Evolutionary conservation across 139 green algal species (phyloP).

Genomic region (Deuterostichococcus epilithicus): DNA sequence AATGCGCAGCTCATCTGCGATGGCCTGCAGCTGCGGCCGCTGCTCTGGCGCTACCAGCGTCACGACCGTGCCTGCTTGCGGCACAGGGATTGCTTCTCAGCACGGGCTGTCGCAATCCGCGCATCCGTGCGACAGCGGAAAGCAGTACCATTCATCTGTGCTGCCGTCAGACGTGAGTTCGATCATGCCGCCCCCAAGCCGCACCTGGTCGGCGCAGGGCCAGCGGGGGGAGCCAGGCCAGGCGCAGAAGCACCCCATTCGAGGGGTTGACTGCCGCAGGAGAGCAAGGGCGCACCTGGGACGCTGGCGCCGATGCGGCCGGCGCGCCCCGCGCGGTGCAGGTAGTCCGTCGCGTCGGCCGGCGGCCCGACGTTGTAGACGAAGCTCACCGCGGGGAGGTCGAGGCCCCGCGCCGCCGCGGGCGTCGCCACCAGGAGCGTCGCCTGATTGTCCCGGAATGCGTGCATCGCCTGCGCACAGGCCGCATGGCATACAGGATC

Average conservation of each 20-base stretch:
- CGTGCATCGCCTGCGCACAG: constrained; percentile 45
- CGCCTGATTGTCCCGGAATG: constrained; percentile 68
- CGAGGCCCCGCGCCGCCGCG: constrained; percentile 63
- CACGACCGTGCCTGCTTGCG: constrained; percentile 45
- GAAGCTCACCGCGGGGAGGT: constrained; percentile 79
- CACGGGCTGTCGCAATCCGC: neutral
- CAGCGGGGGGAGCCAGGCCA: neutral
- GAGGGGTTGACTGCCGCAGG: neutral
- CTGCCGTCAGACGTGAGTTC: no score
- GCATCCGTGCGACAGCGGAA: neutral
- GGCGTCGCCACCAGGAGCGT: constrained; percentile 70
- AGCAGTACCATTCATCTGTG: neutral
- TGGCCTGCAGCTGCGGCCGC: constrained; percentile 29
- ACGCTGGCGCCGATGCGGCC: constrained; percentile 61
- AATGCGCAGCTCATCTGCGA: constrained; percentile 49
- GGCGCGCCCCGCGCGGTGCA: constrained; percentile 75
- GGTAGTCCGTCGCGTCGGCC: constrained; percentile 56
- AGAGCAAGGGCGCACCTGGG: neutral
- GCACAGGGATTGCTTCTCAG: neutral
- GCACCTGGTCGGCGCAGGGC: neutral
- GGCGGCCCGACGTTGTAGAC: constrained; percentile 77
- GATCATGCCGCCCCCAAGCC: neutral
- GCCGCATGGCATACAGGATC: neutral
- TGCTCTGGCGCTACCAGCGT: constrained; percentile 58
- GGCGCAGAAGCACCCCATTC: neutral